Evolutionary conservation across 140 eudicot species (phyloP), one percentile per base, ranked within the genome.

Genomic region (Bidens hawaiensis): DNA sequence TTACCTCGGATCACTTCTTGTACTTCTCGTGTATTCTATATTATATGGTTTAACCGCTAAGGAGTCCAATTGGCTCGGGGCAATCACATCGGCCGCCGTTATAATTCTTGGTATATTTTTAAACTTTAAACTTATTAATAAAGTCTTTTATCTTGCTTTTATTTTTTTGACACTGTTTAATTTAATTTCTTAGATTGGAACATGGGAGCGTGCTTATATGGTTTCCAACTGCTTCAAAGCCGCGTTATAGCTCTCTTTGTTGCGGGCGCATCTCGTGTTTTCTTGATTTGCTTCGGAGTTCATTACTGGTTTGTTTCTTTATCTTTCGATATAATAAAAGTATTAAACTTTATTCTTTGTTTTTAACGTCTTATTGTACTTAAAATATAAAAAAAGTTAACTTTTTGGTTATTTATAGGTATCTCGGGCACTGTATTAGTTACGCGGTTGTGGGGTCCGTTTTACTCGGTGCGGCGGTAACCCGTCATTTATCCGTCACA

Each of bases 171-270:
- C 52, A 43, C 26, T 11, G 3, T 49, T 11, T 60, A 61, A 21
- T 38, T 51, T 53, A 60, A 27, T 28, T 31, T 58, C 61, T 28
- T 45, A 93, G 99, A 93, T 73, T 93, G 99, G 99, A 93, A 93
- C 75, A 81, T 93, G 89, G 99, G 96, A 14, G 94, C 99, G 19
- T 93, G 99, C 76, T 82, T 93, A 56, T 93, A 87, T 38, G 99
- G 99, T 30, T 93, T 87, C 58, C 75, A 79, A 86, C 99, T 93
- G 74, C 96, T 93, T 55, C 84, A 82, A 64, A 88, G 93, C 68
- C 96, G 89, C 62, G 95, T 88, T 59, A 78, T 77, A 17, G 99
- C 95, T 50, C 95, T 88, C 54, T 83, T 85, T 67, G 87, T 93
- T 76, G 99, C 99, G 36, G 99, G 99, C 59, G 49, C 82, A 60